These are phyloP conservation scores for Leonotis leonurus DNA, from an alignment of 257 asterid genomes.

Conservation along the genomic window DNA sequence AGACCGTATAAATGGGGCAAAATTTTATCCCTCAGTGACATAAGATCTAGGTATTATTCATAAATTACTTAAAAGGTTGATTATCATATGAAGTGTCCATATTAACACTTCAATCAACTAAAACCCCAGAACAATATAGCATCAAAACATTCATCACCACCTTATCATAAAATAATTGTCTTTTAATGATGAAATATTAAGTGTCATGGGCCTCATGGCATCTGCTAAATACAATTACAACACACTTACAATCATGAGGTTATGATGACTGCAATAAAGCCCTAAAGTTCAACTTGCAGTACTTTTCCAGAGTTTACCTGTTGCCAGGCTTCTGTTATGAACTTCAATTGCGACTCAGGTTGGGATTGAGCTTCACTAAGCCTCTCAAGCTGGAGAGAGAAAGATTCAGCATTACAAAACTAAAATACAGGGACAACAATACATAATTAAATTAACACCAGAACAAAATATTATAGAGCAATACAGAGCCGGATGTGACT, in stretches of 20 bases:
- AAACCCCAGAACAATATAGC: background rate
- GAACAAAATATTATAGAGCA: background rate
- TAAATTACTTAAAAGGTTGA: no score
- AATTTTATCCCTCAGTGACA: no score
- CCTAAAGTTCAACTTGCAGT: background rate
- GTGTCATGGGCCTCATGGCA: no score
- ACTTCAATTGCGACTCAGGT: constrained; percentile 88
- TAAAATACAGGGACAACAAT: background rate
- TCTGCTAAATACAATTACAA: background rate
- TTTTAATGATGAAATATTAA: background rate
- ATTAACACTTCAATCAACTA: constrained; percentile 5
- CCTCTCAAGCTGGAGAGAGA: constrained; percentile 68
- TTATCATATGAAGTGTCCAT: no score
- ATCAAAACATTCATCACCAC: constrained; percentile 3
- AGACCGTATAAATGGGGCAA: no score
- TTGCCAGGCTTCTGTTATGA: constrained; percentile 89
- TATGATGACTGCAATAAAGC: background rate
- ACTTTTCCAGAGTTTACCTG: constrained; percentile 47
- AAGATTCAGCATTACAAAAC: constrained; percentile 2
- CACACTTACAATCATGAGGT: constrained; percentile 1
- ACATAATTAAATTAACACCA: background rate
- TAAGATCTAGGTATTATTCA: no score
- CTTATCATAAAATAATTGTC: background rate
- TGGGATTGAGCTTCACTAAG: constrained; percentile 78
- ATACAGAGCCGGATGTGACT: background rate